These are phyloP conservation scores for Clitocybe nebularis DNA, from an alignment of 1,284 basidiomycete species.

Conservation along the genomic window DNA sequence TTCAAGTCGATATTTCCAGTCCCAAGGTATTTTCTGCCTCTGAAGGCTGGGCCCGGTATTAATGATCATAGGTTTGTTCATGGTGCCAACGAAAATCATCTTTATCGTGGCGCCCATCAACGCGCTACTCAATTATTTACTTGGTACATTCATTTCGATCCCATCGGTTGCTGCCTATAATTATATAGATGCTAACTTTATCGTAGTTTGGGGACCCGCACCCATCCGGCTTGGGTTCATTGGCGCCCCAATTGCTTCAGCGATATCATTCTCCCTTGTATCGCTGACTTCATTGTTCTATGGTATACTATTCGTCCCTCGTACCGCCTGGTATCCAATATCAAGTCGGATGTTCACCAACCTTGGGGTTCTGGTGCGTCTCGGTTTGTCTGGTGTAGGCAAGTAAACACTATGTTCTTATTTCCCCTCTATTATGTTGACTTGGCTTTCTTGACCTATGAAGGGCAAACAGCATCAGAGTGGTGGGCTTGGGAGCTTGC, in stretches of 20 bases:
- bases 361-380: conserved; percentile 66
- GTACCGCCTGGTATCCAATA: conserved; percentile 84
- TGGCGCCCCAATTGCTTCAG: conserved; percentile 89
- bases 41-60: background rate
- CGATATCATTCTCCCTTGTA: conserved; percentile 85
- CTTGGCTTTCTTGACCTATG: background rate
- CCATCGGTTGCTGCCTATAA: too few relatives aligned
- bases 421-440: background rate
- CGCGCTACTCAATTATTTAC: conserved; percentile 76
- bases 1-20: conserved; percentile 85
- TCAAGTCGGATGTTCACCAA: conserved; percentile 63
- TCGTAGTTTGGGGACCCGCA: conserved; percentile 77
- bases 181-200: background rate
- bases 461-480: conserved; percentile 58
- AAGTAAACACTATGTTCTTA: conserved; percentile 10
- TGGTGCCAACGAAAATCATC: conserved; percentile 84
- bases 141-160: conserved; percentile 43
- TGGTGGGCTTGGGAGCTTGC: conserved; percentile 94
- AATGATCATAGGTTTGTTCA: conserved; percentile 61
- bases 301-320: conserved; percentile 69
- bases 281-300: conserved; percentile 67
- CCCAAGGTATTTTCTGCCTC: conserved; percentile 53
- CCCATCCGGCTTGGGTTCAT: conserved; percentile 83
- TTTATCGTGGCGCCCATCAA: conserved; percentile 86
- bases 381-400: conserved; percentile 80